A percentile compares a stretch with the other conserved stretches of the same genome.
phyloP scores from a whole-genome alignment of 192 early-diverging fungal genomes.

The Backusella tarrabulga region DNA sequence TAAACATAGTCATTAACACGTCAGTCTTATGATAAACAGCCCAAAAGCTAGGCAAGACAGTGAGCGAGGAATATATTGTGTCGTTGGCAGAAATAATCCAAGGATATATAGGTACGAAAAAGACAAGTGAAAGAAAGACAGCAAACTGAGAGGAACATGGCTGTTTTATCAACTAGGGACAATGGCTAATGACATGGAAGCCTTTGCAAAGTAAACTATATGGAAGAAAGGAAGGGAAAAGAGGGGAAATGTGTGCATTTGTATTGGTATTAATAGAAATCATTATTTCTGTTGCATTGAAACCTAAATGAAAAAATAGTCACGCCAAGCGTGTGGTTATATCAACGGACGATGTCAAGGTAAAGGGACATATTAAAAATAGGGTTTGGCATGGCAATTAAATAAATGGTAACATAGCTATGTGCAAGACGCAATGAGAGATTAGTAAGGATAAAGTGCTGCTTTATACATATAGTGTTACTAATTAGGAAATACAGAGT shows the following conservation, averaged over 20 bases:
- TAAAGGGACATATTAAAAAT: not conserved
- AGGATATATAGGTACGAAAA: not conserved
- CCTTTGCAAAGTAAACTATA: conserved; percentile 7
- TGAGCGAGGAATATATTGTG: not conserved
- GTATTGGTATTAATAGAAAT: not conserved
- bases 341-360: conserved; percentile 15
- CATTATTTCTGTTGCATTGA: not conserved
- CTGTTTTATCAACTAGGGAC: not conserved
- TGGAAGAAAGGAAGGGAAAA: not conserved
- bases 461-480: not conserved
- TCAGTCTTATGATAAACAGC: not conserved
- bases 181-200: conserved; percentile 5
- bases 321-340: conserved; percentile 5
- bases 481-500: not conserved
- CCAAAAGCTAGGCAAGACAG: not conserved
- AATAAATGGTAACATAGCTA: not conserved
- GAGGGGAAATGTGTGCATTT: too few relatives aligned
- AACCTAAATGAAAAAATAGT: not conserved
- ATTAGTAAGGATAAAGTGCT: not conserved
- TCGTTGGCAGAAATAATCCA: not conserved
- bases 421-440: conserved; percentile 11
- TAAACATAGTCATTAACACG: not conserved
- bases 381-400: too few relatives aligned
- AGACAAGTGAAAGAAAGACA: not conserved
- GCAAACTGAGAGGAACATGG: not conserved